phyloP scores from a whole-genome alignment of 2,329 filamentous ascomycete genomes.

The Emmonsia crescens region DNA sequence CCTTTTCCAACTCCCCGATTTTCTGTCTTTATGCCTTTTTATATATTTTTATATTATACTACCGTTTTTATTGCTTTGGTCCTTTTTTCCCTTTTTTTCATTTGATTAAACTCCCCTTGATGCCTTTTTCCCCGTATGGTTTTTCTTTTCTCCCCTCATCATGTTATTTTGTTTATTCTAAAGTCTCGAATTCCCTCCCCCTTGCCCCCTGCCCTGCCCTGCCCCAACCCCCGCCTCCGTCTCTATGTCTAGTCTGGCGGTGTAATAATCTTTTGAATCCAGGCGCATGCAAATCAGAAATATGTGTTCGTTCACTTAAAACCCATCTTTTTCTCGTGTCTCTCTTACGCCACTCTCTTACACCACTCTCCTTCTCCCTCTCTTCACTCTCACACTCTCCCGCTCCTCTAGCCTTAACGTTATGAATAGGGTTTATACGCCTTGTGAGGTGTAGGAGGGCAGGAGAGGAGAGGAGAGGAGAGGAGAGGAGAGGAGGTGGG shows the following conservation, averaged over 20 bases:
- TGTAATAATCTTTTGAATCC: not conserved
- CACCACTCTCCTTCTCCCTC: no score
- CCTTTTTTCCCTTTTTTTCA: not conserved
- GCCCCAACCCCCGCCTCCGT: not conserved
- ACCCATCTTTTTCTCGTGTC: not conserved
- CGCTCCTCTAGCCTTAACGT: not conserved
- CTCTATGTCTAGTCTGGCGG: not conserved
- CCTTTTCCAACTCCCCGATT: not conserved
- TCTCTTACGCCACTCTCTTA: not conserved
- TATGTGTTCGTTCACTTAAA: not conserved
- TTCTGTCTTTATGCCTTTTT: not conserved
- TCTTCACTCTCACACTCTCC: no score
- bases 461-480: no score
- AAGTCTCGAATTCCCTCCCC: not conserved
- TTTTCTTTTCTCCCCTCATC: not conserved
- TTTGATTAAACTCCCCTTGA: not conserved
- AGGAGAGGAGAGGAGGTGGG: no score
- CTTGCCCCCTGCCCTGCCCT: not conserved
- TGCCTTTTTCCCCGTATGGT: not conserved
- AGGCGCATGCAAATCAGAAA: constrained; percentile 1
- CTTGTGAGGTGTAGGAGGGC: no score
- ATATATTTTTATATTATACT: not conserved
- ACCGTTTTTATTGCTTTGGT: not conserved
- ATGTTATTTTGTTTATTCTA: not conserved
- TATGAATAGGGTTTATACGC: not conserved